Percentiles rank a stretch among this genome's conserved stretches.
These are phyloP conservation scores for Trichomonascaceae sp. DNA, from an alignment of 1,139 yeast species.

Conservation along the genomic window DNA sequence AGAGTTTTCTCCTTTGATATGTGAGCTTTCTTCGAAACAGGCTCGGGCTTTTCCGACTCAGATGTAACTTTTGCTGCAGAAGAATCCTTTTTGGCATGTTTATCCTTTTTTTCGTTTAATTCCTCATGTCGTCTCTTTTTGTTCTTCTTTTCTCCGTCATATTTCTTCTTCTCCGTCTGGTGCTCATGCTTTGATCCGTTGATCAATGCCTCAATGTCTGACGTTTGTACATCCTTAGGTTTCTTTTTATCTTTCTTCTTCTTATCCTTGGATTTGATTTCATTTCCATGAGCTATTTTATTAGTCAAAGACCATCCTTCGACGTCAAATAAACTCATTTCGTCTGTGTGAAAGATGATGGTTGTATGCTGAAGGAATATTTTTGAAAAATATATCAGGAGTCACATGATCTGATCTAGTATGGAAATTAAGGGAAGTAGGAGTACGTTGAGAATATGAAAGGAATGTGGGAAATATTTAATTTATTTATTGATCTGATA, in stretches of 20 bases:
- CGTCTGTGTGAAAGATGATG: background rate
- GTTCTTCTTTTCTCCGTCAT: constrained; percentile 19
- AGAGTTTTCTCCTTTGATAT: constrained; percentile 36
- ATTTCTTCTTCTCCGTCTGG: constrained; percentile 16
- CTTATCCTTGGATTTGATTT: constrained; percentile 16
- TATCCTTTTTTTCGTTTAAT: constrained; percentile 2
- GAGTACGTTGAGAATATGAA: too few species aligned
- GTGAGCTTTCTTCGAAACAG: constrained; percentile 12
- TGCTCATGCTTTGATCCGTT: constrained; percentile 15
- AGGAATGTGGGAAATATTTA: too few species aligned
- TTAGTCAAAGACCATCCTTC: constrained; percentile 75
- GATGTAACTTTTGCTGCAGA: constrained; percentile 10
- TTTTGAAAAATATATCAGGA: background rate
- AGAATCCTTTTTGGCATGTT: background rate
- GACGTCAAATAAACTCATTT: constrained; percentile 69
- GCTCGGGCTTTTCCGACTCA: constrained; percentile 12
- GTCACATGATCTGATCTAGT: background rate
- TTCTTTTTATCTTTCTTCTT: constrained; percentile 11
- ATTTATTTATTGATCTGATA: too few species aligned
- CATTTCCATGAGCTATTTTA: constrained; percentile 40
- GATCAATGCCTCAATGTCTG: constrained; percentile 11
- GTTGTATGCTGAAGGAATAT: background rate
- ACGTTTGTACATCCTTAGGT: constrained; percentile 13
- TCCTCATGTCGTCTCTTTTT: constrained; percentile 10
- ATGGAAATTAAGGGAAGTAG: too few species aligned